Conservation (phyloP, 129 eudicot species). For the Chrysanthemum seticuspe region DNA sequence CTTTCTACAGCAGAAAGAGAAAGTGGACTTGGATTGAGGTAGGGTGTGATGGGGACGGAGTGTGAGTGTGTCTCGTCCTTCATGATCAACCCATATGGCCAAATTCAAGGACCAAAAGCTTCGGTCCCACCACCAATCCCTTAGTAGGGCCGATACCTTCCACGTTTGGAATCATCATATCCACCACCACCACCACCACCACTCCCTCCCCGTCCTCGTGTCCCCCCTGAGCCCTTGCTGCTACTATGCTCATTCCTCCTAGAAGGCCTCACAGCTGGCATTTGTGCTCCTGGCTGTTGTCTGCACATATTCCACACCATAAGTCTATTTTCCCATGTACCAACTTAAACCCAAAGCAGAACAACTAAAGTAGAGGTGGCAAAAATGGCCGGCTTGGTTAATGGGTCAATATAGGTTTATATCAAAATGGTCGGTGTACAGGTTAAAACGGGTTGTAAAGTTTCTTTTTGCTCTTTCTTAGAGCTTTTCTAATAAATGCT, state of each 20-base stretch:
- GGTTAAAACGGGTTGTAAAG: too few relatives aligned
- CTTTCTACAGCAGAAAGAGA: neutral
- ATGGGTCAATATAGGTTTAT: too few relatives aligned
- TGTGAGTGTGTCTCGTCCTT: conserved; percentile 10
- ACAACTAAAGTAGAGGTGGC: neutral
- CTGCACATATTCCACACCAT: conserved; percentile 43
- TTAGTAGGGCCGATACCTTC: conserved; percentile 78
- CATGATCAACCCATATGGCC: conserved; percentile 17
- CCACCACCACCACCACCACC: conserved; percentile 47
- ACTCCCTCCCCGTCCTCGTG: conserved; percentile 49
- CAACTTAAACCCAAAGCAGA: neutral
- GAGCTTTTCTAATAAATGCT: too few relatives aligned
- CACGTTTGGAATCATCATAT: conserved; percentile 51
- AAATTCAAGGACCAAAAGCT: conserved; percentile 11
- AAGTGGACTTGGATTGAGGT: neutral
- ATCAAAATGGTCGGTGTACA: too few relatives aligned
- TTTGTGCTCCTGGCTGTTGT: conserved; percentile 85
- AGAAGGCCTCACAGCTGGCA: conserved; percentile 67
- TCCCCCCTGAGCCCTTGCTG: conserved; percentile 53
- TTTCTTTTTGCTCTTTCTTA: too few relatives aligned
- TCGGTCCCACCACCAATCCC: conserved; percentile 24
- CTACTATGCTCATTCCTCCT: conserved; percentile 67
- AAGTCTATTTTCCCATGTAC: neutral
- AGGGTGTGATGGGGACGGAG: neutral
- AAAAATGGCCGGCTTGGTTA: too few relatives aligned